Evolutionary conservation across 176 grass and related monocot species (phyloP), one percentile per base, ranked within the genome.

Genomic region (Oryza glaberrima): DNA sequence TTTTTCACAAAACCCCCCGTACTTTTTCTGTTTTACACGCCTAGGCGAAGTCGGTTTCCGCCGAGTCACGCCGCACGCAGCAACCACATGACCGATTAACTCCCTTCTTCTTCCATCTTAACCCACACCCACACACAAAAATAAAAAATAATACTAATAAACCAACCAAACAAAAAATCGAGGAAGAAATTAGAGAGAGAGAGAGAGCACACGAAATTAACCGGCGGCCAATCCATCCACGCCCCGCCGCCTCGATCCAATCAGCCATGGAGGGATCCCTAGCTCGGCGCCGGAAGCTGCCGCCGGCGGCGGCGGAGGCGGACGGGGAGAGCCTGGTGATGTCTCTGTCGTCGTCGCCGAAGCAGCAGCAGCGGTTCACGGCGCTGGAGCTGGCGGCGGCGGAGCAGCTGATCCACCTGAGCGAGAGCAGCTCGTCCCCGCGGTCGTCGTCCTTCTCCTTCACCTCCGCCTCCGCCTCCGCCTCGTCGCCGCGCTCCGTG

Each of bases 341-440:
- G 35, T 38, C 36, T 3, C 13, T 47, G 47, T 19, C 40, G 38
- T 64, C 69, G 3, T n/a, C 35, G 69, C 70, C 69, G 12, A 46
- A 28, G 23, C 23, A 1, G 67, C 60, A 28, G 23, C 23, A 1
- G 67, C 20, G 9, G 40, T 92, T 94, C 87, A 92, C 92, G 40
- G 47, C 75, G 72, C 83, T 84, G 56, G 96, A 98, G 89, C 12
- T 95, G 48, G 89, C 79, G 11, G 96, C 80, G 65, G 96, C 91
- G 23, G 91, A 91, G 89, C 96, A 86, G 65, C 82, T 95, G 41
- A 82, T 98, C 80, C 93, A 89, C 61, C 91, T 98, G 58, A 87
- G 96, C 89, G 96, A 82, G 89, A 89, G 91, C 90, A 92, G 92
- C 86, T 66, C 52, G 34, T 49, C 77, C 30, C 30, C 30, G 30